These are phyloP conservation scores for Friedmanniomyces simplex DNA, from an alignment of 495 filamentous ascomycete species.

Conservation along the genomic window DNA sequence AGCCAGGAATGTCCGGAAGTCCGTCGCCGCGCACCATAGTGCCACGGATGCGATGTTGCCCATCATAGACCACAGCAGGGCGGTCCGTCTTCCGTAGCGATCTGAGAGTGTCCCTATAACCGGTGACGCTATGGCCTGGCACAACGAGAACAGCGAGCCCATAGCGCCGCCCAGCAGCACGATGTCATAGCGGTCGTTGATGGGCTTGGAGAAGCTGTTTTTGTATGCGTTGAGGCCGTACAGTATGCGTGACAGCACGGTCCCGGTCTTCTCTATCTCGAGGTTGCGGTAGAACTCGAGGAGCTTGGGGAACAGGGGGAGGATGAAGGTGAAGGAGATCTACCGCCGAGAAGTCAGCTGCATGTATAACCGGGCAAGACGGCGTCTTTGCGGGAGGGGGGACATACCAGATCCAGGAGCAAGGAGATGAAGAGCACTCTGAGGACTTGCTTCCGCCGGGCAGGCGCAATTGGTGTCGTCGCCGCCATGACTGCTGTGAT, in stretches of 20 bases:
- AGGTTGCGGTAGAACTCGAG: constrained; percentile 84
- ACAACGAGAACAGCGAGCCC: constrained; percentile 83
- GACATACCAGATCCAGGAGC: constrained; percentile 55
- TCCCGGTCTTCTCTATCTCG: constrained; percentile 46
- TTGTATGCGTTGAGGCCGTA: constrained; percentile 89
- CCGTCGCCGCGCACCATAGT: constrained; percentile 83
- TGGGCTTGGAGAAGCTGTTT: constrained; percentile 80
- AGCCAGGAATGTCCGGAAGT: constrained; percentile 91
- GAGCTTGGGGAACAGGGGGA: constrained; percentile 88
- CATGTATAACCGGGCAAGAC: background rate
- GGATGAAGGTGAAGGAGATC: constrained; percentile 94
- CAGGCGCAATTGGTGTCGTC: background rate
- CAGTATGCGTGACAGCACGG: constrained; percentile 69
- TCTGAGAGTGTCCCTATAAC: constrained; percentile 85
- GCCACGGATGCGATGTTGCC: constrained; percentile 88
- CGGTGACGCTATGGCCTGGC: constrained; percentile 87
- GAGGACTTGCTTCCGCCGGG: constrained; percentile 63
- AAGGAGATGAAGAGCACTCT: constrained; percentile 66
- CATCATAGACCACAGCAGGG: constrained; percentile 85
- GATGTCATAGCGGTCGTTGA: constrained; percentile 93
- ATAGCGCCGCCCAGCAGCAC: constrained; percentile 91
- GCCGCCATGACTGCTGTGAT: background rate
- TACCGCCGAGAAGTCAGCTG: constrained; percentile 25
- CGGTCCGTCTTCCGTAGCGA: constrained; percentile 74
- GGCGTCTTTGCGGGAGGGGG: background rate